Percentiles rank a stretch among this genome's conserved stretches.
Conservation (phyloP, 129 eudicot genomes). For the Mikania micrantha region DNA sequence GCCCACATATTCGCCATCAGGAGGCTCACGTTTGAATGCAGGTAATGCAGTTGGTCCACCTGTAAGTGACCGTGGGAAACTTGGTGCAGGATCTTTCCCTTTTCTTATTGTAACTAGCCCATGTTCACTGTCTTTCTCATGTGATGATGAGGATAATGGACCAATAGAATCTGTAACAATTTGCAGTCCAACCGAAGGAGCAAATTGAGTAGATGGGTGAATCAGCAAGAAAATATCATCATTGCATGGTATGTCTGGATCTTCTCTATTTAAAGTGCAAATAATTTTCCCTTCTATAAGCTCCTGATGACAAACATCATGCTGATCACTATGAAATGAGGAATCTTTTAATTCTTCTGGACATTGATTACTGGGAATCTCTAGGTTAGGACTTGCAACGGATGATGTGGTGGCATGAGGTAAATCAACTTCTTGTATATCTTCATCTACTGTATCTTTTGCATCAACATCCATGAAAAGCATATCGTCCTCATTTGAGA, state of each 20-base stretch:
- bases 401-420: constrained; percentile 21
- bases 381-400: constrained; percentile 4
- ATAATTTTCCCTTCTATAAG: constrained; percentile 33
- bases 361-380: constrained; percentile 15
- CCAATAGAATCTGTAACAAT: constrained; percentile 28
- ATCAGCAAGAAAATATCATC: constrained; percentile 82
- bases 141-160: constrained; percentile 37
- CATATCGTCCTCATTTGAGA: constrained; percentile 58
- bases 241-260: constrained; percentile 82
- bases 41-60: constrained; percentile 26
- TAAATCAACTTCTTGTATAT: constrained; percentile 25
- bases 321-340: constrained; percentile 27
- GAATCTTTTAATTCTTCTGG: constrained; percentile 27
- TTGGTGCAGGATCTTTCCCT: constrained; percentile 38
- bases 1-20: constrained; percentile 24
- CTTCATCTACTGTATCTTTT: constrained; percentile 35
- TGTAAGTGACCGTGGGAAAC: constrained; percentile 29
- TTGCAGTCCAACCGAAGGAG: constrained; percentile 37
- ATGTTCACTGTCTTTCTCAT: constrained; percentile 40
- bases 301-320: constrained; percentile 31
- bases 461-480: constrained; percentile 55
- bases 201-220: constrained; percentile 56
- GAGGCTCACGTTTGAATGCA: constrained; percentile 36
- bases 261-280: constrained; percentile 70
- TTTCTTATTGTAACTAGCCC: constrained; percentile 25